Base-by-base conservation (phyloP, 768 basidiomycete genomes). In the Pisolithus marmoratus region DNA sequence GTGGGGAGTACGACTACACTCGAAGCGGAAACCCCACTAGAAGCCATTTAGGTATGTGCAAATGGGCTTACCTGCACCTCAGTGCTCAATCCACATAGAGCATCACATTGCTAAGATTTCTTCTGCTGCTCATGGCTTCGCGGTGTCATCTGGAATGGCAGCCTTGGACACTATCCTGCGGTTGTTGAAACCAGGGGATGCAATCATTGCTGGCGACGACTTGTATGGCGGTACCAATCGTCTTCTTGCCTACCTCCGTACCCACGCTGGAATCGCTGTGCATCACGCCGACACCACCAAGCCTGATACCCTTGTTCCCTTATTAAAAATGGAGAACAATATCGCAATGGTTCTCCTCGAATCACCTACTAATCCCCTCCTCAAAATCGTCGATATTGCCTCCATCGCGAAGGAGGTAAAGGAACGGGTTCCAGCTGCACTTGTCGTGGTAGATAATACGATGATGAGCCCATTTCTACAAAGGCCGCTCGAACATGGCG, bases 401-500 rank as follows among this genome's bases (percentile, higher is more conserved):
- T 75, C 74, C 24, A 95, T 99, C 60, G 83, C 86, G 58, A 77
- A 81, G 50, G 78, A 91, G 58, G 90, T 95, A 58, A 94, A 94
- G 63, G 82, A 86, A 61, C 79, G 79, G 46, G 86, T 86, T 17
- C 85, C 86, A 8, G 80, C 88, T 61, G 93, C 92, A 2, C 60
- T 93, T 58, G 73, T 94, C 49, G 88, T 94, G 36, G 92, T 93
- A 20, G 96, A 98, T 68, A 98, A 99, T 66, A 98, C 96, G 54
- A 98, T 98, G 96, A 97, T 98, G 95, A 96, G 94, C 64, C 95
- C 96, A 15, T 98, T 97, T 70, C 76, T 98, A 8, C 94, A 95
- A 65, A 75, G 94, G 52, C 96, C 96, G 11, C 80, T 98, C 36
- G 93, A 98, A 62, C 87, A 96, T 51, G 96, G 95, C 15, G 91